These are phyloP conservation scores for Linnemannia zychae DNA, from an alignment of 192 early-diverging fungal genomes.

Conservation along the genomic window DNA sequence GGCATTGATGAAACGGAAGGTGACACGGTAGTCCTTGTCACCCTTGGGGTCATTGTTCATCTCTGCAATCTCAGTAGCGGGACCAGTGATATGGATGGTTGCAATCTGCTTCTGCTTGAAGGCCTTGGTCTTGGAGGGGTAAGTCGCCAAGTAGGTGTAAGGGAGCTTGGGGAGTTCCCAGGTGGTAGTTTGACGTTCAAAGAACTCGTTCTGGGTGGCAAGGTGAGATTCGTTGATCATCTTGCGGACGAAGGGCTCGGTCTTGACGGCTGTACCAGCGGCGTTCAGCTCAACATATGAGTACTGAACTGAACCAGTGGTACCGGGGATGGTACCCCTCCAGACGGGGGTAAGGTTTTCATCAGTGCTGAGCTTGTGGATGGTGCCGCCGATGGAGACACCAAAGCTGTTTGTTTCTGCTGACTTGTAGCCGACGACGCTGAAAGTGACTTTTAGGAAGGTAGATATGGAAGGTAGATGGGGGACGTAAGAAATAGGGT, in stretches of 20 bases:
- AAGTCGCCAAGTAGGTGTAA: conserved; percentile 59
- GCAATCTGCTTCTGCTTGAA: conserved; percentile 61
- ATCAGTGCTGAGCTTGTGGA: conserved; percentile 15
- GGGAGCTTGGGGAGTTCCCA: conserved; percentile 57
- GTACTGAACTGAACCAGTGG: conserved; percentile 17
- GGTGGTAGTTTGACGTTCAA: conserved; percentile 57
- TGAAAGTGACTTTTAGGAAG: conserved; percentile 33
- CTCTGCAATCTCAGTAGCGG: conserved; percentile 26
- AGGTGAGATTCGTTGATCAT: neutral
- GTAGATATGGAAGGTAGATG: neutral
- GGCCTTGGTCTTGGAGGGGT: conserved; percentile 57
- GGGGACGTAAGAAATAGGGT: neutral
- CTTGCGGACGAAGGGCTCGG: conserved; percentile 33
- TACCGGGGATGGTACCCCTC: conserved; percentile 19
- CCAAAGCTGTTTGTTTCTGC: neutral
- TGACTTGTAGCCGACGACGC: conserved; percentile 25
- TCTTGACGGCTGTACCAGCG: conserved; percentile 4
- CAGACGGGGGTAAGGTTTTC: conserved; percentile 28
- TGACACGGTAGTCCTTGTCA: conserved; percentile 36
- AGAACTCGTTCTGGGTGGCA: conserved; percentile 62
- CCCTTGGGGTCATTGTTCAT: conserved; percentile 39
- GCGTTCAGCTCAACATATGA: conserved; percentile 26
- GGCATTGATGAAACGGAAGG: conserved; percentile 56
- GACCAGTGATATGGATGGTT: conserved; percentile 59
- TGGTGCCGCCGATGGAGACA: conserved; percentile 15